Percentiles rank a stretch among this genome's conserved stretches.
phyloP scores from a whole-genome alignment of 768 basidiomycete species.

The Trametes cubensis region DNA sequence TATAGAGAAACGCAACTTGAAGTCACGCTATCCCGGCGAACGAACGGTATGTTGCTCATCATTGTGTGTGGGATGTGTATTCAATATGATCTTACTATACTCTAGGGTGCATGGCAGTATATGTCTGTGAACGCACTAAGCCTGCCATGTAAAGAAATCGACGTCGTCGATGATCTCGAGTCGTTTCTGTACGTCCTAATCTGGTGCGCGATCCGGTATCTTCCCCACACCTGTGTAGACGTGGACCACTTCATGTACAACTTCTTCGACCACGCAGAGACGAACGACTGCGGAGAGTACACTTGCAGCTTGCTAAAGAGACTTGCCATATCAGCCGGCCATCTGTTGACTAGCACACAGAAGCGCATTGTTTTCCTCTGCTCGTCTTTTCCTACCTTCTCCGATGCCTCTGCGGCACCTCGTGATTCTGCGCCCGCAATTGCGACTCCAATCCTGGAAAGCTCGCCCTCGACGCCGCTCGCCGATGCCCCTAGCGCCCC shows the following conservation, averaged over 20 bases:
- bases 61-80: too few species aligned
- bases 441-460: too few species aligned
- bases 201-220: constrained; percentile 7
- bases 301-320: not conserved
- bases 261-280: constrained; percentile 1
- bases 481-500: too few species aligned
- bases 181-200: constrained; percentile 21
- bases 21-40: not conserved
- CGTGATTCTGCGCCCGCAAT: too few species aligned
- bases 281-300: not conserved
- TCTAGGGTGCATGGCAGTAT: constrained; percentile 30
- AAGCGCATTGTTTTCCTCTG: too few species aligned
- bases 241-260: not conserved
- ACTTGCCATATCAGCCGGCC: not conserved
- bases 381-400: too few species aligned
- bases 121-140: constrained; percentile 18
- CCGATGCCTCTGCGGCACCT: too few species aligned
- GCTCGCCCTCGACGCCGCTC: too few species aligned
- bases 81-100: too few species aligned
- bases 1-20: not conserved
- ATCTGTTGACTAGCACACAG: not conserved
- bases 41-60: not conserved
- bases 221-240: constrained; percentile 1
- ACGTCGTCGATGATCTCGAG: constrained; percentile 26
- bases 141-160: constrained; percentile 7